Base-by-base conservation (phyloP, 495 filamentous ascomycete species). In the Aspergillus incahuasiensis region DNA sequence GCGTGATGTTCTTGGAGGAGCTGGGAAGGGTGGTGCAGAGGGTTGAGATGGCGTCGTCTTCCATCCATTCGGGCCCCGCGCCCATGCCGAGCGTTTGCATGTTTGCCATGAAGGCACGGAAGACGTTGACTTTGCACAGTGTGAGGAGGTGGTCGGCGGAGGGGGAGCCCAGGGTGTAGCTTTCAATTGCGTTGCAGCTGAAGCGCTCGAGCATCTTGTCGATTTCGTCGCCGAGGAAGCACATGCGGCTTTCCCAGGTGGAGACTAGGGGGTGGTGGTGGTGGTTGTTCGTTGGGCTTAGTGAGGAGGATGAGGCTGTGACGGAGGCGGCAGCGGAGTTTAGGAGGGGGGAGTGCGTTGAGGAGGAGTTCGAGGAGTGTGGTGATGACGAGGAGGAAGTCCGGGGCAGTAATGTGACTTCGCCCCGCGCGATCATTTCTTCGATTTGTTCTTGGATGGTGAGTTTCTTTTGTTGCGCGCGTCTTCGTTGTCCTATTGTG, bases 91-190 rank as follows among this genome's bases (percentile, higher is more conserved):
- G 58, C 1, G 48, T 52, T 24, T 43, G 6, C 60, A 67, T 67
- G 56, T 62, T 67, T 32, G 40, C 40, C 20, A 53, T 54, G 28
- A 68, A 72, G 24, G 71, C 75, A 28, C 73, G 70, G 58, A 72
- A 74, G 49, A 75, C 68, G 46, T 78, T 78, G 41, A 74, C 58
- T 59, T 72, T 68, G 39, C 67, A 66, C 39, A 78, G 63, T 7
- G 63, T 68, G n/a, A 76, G 58, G 15, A 78, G 72, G 45, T 75
- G 69, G 50, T 76, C 74, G 41, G 69, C 42, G 38, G 65, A 59
- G 0, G 72, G 70, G 46, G 60, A 61, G 15, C 68, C 66, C 15
- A 58, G 57, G 24, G 64, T 56, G 47, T 70, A 72, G 57, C 64
- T 69, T 42, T 67, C 54, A 25, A 63, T 62, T 22, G 68, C 69